Evolutionary conservation across 2,329 filamentous ascomycete species (phyloP).

Genomic region (Nemania sp.): DNA sequence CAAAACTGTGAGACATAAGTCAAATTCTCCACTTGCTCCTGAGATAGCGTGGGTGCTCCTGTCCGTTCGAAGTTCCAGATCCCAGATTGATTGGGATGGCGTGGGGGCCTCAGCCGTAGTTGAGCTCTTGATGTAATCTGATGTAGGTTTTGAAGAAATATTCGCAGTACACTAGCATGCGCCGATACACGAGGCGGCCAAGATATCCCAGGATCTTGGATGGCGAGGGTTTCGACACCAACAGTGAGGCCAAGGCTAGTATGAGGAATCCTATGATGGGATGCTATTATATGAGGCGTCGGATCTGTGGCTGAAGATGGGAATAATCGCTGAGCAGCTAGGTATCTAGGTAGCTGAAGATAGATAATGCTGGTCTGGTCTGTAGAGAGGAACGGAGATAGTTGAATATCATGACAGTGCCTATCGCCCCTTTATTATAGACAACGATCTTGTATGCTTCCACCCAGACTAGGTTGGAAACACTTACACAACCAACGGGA

Average conservation of each 20-base stretch:
- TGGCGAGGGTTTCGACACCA: neutral
- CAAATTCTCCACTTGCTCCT: slow-evolving; percentile 23
- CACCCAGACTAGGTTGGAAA: neutral
- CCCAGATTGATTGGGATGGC: neutral
- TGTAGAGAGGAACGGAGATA: slow-evolving; percentile 6
- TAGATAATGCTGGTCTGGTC: no score
- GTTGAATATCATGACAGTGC: slow-evolving; percentile 5
- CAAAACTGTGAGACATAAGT: slow-evolving; percentile 33
- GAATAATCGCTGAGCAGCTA: slow-evolving; percentile 2
- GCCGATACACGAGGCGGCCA: neutral
- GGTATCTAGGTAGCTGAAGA: slow-evolving; percentile 5
- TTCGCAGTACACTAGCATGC: no score
- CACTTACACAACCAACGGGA: neutral
- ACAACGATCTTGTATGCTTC: slow-evolving; percentile 9
- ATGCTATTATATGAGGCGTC: neutral
- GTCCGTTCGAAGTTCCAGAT: slow-evolving; percentile 2
- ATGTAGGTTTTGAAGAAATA: neutral
- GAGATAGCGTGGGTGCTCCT: slow-evolving; percentile 10
- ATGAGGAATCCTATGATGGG: neutral
- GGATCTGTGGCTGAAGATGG: slow-evolving; percentile 9
- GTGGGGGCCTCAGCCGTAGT: neutral
- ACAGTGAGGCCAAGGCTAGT: neutral
- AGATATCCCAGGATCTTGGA: neutral
- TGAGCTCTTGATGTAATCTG: neutral
- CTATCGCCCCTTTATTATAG: slow-evolving; percentile 17